Base-by-base conservation (phyloP, 2,329 filamentous ascomycete species). In the Colletotrichum camelliae region DNA sequence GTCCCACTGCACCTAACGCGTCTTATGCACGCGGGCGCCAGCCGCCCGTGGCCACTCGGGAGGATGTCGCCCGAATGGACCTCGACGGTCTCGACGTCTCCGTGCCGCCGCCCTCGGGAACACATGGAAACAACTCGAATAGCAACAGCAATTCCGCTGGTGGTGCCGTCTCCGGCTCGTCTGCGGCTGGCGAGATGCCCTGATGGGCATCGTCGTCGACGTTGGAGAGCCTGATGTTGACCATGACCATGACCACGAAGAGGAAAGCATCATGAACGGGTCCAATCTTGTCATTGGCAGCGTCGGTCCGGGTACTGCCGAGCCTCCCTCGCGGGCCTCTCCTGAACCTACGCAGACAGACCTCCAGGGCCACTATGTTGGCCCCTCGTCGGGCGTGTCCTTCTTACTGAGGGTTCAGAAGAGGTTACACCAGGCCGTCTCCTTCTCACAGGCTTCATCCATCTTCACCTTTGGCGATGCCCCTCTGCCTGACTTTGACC, bases 391-490 rank as follows among this genome's bases (percentile, higher is more conserved):
- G 1, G 82, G 82, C 1, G 78, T 82, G 0, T 82, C 81, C 0
- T 83, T 83, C 15, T 60, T 83, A 12, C 74, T 82, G 2, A 64
- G 82, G 13, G 81, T 83, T 1, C 82, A 83, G 67, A 82, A 82
- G n/a, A 79, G 81, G 1, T 70, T 83, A 21, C 79, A 81, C 31
- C 72, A 78, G 60, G 68, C 77, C 64, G 73, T 76, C 4, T 70
- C 69, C 18, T 76, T 78, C 62, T 84, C 84, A 15, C 82, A 82
- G 18, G 83, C 85, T 5, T 81, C 88, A 8, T 85, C 85, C 1
- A 86, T 90, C 7, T 87, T 88, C 48, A 86, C 86, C 21, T 89
- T 89, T 70, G 89, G 88, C 1, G 89, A 91, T 77, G 87, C 86
- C 31, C 88, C 88, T 7, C 86, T 90, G 33, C 83, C 84, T 1